Percentiles rank a stretch among this genome's conserved stretches.
Conservation (phyloP, 225 moss, liverwort and hornwort species). For the Sphagnum contortum region DNA sequence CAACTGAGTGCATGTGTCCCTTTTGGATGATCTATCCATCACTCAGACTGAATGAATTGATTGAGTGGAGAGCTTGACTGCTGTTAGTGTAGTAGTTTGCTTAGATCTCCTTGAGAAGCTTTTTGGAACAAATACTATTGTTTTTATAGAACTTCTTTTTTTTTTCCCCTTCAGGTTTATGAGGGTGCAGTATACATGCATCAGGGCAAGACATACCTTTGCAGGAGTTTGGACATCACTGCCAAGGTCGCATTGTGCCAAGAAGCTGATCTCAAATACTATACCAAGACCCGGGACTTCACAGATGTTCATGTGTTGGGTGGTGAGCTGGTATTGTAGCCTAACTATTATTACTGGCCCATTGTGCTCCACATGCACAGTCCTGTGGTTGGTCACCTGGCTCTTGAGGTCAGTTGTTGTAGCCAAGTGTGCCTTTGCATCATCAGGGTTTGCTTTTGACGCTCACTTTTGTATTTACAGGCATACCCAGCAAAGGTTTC, state of each 20-base stretch:
- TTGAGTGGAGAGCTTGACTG: too few species aligned
- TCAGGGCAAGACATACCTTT: constrained; percentile 82
- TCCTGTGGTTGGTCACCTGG: not conserved
- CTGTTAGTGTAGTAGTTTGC: too few species aligned
- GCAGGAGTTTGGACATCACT: constrained; percentile 54
- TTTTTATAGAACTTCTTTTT: too few species aligned
- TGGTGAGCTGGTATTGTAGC: constrained; percentile 55
- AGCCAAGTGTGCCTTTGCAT: too few species aligned
- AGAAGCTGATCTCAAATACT: constrained; percentile 84
- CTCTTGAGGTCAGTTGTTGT: too few species aligned
- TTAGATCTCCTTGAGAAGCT: too few species aligned
- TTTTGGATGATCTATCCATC: too few species aligned
- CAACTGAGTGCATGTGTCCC: too few species aligned
- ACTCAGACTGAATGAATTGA: too few species aligned
- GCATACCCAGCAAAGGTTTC: constrained; percentile 73
- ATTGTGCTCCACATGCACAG: not conserved
- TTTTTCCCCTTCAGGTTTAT: constrained; percentile 52
- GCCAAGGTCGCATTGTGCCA: constrained; percentile 81
- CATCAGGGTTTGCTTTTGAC: too few species aligned
- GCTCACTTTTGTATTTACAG: constrained; percentile 13
- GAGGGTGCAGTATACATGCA: constrained; percentile 97
- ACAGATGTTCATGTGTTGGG: constrained; percentile 84
- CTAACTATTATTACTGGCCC: not conserved
- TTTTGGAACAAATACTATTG: too few species aligned
- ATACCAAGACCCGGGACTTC: constrained; percentile 79